A percentile compares a stretch with the other conserved stretches of the same genome.
phyloP scores from a whole-genome alignment of 208 protist genomes.

The Leishmania gerbilli region DNA sequence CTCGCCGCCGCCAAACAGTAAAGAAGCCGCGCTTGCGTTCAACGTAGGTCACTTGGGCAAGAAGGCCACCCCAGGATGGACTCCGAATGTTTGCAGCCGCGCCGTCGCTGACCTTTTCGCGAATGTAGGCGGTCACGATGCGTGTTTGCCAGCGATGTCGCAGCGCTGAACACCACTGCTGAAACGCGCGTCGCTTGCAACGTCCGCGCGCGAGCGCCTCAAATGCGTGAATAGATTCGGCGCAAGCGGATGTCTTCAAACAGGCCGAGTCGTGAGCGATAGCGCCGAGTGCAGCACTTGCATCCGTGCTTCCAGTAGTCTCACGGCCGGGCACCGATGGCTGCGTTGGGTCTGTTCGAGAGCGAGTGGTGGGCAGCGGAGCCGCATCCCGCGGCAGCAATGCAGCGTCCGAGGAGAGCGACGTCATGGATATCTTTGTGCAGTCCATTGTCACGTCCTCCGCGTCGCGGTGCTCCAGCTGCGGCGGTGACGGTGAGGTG shows the following conservation, averaged over 20 bases:
- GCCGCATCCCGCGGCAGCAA: slow-evolving; percentile 14
- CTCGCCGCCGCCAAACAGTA: slow-evolving; percentile 31
- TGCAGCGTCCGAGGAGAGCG: slow-evolving; percentile 10
- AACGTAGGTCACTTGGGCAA: slow-evolving; percentile 38
- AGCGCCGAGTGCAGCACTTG: background rate
- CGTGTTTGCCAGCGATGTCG: slow-evolving; percentile 34
- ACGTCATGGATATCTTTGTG: slow-evolving; percentile 12
- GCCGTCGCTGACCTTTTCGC: slow-evolving; percentile 21
- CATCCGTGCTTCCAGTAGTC: background rate
- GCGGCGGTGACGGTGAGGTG: background rate
- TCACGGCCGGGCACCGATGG: background rate
- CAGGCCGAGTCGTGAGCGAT: background rate
- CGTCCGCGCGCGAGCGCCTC: background rate
- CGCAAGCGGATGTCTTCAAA: background rate
- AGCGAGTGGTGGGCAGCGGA: slow-evolving; percentile 16
- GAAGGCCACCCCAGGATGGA: slow-evolving; percentile 25
- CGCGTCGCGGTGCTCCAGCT: background rate
- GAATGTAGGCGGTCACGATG: slow-evolving; percentile 24
- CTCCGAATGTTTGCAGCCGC: slow-evolving; percentile 14
- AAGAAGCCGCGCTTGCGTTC: slow-evolving; percentile 61
- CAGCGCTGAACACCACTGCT: slow-evolving; percentile 32
- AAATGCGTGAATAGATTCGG: background rate
- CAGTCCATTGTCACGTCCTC: background rate
- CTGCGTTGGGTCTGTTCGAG: background rate
- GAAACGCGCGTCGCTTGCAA: slow-evolving; percentile 9